Conservation (phyloP, 305 asterid genomes). For the Fraxinus baroniana region DNA sequence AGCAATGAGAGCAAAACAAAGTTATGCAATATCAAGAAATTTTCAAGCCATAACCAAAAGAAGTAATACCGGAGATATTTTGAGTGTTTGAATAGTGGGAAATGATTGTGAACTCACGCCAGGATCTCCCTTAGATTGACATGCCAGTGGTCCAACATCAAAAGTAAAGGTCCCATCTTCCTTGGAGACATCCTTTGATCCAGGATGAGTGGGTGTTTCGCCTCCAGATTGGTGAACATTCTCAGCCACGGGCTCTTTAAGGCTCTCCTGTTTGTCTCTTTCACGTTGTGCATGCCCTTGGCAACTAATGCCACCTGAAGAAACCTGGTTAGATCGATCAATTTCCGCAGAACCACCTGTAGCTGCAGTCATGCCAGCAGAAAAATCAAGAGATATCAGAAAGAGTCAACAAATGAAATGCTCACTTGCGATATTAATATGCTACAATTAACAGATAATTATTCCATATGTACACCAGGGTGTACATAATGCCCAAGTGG, state of each 20-base stretch:
- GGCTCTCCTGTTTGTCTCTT: slow-evolving; percentile 27
- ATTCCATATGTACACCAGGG: not conserved
- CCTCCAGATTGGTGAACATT: slow-evolving; percentile 25
- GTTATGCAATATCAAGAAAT: slow-evolving; percentile 4
- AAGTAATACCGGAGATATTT: slow-evolving; percentile 48
- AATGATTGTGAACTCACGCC: slow-evolving; percentile 35
- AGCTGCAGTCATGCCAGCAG: slow-evolving; percentile 35
- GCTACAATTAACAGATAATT: not conserved
- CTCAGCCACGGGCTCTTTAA: slow-evolving; percentile 27
- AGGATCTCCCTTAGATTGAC: slow-evolving; percentile 50
- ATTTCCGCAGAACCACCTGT: slow-evolving; percentile 32
- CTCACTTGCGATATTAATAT: slow-evolving; percentile 9
- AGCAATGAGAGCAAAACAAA: slow-evolving; percentile 10
- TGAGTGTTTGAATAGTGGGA: slow-evolving; percentile 49
- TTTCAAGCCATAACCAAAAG: slow-evolving; percentile 21
- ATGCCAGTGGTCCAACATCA: slow-evolving; percentile 50
- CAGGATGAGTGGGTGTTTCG: slow-evolving; percentile 31
- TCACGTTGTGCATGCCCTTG: slow-evolving; percentile 39
- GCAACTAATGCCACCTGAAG: slow-evolving; percentile 31
- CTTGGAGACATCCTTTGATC: slow-evolving; percentile 37
- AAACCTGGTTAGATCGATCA: slow-evolving; percentile 35
- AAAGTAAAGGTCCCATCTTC: slow-evolving; percentile 64
- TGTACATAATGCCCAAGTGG: not conserved
- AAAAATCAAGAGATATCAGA: slow-evolving; percentile 12
- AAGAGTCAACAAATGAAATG: not conserved